Conservation (phyloP, 345 rosid species). For the Eutrema japonicum region DNA sequence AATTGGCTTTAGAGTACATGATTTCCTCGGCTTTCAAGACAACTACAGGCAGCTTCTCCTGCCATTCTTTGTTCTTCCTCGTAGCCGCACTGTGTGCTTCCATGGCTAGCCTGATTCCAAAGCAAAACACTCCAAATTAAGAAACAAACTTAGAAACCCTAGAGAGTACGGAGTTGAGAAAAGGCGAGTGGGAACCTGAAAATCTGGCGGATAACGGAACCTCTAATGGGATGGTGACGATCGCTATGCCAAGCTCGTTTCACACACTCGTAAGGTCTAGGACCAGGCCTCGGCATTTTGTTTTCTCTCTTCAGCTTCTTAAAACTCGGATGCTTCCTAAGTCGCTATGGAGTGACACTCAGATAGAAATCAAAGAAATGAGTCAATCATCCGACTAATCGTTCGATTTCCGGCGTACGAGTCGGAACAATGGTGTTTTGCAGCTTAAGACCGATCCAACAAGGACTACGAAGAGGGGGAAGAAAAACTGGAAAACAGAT, state of each 20-base stretch:
- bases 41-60: conserved; percentile 81
- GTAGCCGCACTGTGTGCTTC: conserved; percentile 67
- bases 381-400: neutral
- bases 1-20: conserved; percentile 96
- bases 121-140: conserved; percentile 35
- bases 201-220: conserved; percentile 86
- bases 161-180: neutral
- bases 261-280: conserved; percentile 95
- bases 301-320: neutral
- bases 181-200: conserved; percentile 68
- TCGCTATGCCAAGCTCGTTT: conserved; percentile 98
- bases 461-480: neutral
- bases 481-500: neutral
- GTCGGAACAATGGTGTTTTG: conserved; percentile 6
- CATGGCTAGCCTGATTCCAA: conserved; percentile 63
- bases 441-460: conserved; percentile 8
- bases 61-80: conserved; percentile 91
- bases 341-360: neutral
- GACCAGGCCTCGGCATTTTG: conserved; percentile 94
- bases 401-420: neutral
- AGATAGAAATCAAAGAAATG: neutral
- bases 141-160: conserved; percentile 18
- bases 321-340: neutral
- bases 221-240: conserved; percentile 85
- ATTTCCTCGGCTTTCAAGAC: conserved; percentile 91